Conservation (phyloP, 2,329 filamentous ascomycete species). For the Bretziella fagacearum region DNA sequence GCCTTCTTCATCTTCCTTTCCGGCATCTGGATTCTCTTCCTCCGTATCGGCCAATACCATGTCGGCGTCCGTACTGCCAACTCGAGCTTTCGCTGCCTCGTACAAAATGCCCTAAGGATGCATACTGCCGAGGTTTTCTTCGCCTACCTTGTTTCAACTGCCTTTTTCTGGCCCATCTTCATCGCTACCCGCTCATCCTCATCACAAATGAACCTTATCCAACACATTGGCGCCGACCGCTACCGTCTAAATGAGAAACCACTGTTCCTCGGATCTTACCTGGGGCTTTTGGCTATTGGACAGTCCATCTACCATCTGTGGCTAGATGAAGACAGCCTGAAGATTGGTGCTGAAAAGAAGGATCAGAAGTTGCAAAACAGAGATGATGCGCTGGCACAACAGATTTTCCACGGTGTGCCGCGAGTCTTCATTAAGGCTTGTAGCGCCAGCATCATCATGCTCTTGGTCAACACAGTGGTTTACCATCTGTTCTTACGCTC, state of each 20-base stretch:
- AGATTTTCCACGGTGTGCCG: slow-evolving; percentile 11
- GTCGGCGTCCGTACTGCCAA: slow-evolving; percentile 54
- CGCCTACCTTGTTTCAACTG: slow-evolving; percentile 64
- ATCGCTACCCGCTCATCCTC: slow-evolving; percentile 48
- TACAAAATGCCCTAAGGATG: slow-evolving; percentile 37
- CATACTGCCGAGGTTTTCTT: slow-evolving; percentile 51
- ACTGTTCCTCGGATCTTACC: slow-evolving; percentile 58
- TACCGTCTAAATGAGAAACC: slow-evolving; percentile 71
- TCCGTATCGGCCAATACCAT: slow-evolving; percentile 73
- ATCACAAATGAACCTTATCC: slow-evolving; percentile 55
- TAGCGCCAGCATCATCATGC: slow-evolving; percentile 26
- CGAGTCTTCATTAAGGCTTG: slow-evolving; percentile 18
- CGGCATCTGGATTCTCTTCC: slow-evolving; percentile 60
- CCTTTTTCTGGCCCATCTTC: slow-evolving; percentile 65
- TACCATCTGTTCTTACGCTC: slow-evolving; percentile 48
- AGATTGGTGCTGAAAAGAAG: slow-evolving; percentile 19
- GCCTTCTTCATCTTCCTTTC: slow-evolving; percentile 59
- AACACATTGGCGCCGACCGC: slow-evolving; percentile 52
- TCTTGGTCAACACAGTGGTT: slow-evolving; percentile 33
- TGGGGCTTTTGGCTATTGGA: slow-evolving; percentile 49
- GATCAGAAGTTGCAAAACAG: slow-evolving; percentile 11
- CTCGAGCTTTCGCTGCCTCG: slow-evolving; percentile 49
- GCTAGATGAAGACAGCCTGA: slow-evolving; percentile 54
- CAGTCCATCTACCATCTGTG: slow-evolving; percentile 56
- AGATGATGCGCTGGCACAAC: slow-evolving; percentile 10